Evolutionary conservation across 176 grass and related monocot genomes (phyloP).

Genomic region (Panicum miliaceum): DNA sequence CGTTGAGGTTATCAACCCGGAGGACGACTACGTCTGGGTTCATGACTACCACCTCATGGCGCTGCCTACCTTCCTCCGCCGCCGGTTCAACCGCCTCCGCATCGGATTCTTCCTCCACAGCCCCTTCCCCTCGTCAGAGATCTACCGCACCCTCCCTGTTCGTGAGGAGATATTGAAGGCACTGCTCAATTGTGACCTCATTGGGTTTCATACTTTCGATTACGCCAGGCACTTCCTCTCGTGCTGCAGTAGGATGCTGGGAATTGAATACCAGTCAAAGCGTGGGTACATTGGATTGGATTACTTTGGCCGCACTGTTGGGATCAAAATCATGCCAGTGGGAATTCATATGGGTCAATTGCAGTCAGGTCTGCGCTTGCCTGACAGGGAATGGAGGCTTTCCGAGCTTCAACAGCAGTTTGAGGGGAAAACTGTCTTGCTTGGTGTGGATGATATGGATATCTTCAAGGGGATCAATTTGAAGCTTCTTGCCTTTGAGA

Average conservation of each 20-base stretch:
- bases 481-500: constrained; percentile 93
- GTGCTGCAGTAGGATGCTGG: constrained; percentile 96
- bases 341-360: constrained; percentile 95
- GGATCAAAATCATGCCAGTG: constrained; percentile 99
- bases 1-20: constrained; percentile 91
- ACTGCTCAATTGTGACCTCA: constrained; percentile 94
- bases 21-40: constrained; percentile 97
- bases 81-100: constrained; percentile 90
- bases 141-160: constrained; percentile 92
- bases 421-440: constrained; percentile 77
- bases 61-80: constrained; percentile 93
- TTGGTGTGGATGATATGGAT: constrained; percentile 98
- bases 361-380: constrained; percentile 61
- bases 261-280: constrained; percentile 96
- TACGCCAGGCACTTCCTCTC: constrained; percentile 99
- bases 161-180: constrained; percentile 96
- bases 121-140: constrained; percentile 97
- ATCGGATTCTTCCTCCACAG: constrained; percentile 99
- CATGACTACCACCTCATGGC: constrained; percentile 99
- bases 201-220: constrained; percentile 97
- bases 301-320: constrained; percentile 95
- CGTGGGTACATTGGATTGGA: constrained; percentile 94
- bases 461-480: constrained; percentile 98
- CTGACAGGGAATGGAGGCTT: constrained; percentile 73
- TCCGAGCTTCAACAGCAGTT: constrained; percentile 77